Evolutionary conservation across 495 filamentous ascomycete species (phyloP), one percentile per base, ranked within the genome.

Genomic region (Tuber microsphaerosporum): DNA sequence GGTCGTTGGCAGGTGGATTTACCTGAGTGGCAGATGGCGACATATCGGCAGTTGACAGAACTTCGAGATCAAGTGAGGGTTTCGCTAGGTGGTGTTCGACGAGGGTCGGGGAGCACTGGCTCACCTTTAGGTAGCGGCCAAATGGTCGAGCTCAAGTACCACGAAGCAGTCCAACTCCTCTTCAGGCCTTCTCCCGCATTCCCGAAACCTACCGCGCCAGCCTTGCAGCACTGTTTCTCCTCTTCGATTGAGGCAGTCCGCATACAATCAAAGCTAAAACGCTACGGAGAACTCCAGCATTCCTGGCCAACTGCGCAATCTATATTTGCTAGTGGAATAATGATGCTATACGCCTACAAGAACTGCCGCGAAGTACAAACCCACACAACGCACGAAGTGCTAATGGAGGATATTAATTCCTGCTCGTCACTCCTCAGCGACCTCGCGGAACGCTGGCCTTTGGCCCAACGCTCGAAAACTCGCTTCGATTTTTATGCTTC

Each of bases 101-200:
- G 80, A 34, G 68, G 75, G 45, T 73, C 81, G 41, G 77, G 74
- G 56, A 70, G 75, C 31, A 26, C 71, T 17, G 77, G 76, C 12
- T 56, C n/a, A 20, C 70, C 72, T 43, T 75, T 77, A 31, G 75
- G 78, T 17, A 77, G 46, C 34, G 72, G 74, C 9, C 79, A 81
- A 42, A 80, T 80, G 71, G 73, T 81, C 31, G 81, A 83, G 45
- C 76, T 83, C 34, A 83, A 81, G 56, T 77, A 74, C 37, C 56
- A 79, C n/a, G 81, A 83, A 68, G 81, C 81, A 16, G 78, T 83
- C 10, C 81, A 82, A 46, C 45, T 83, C 17, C 76, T 83, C 16
- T 83, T 82, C 71, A 73, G 78, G 10, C 81, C 78, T 7, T 81
- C 72, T 37, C 78, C 74, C 16, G 76, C 74, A 61, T 78, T 83